Evolutionary conservation across 495 filamentous ascomycete genomes (phyloP).

Genomic region (Mycothermus thermophilus): DNA sequence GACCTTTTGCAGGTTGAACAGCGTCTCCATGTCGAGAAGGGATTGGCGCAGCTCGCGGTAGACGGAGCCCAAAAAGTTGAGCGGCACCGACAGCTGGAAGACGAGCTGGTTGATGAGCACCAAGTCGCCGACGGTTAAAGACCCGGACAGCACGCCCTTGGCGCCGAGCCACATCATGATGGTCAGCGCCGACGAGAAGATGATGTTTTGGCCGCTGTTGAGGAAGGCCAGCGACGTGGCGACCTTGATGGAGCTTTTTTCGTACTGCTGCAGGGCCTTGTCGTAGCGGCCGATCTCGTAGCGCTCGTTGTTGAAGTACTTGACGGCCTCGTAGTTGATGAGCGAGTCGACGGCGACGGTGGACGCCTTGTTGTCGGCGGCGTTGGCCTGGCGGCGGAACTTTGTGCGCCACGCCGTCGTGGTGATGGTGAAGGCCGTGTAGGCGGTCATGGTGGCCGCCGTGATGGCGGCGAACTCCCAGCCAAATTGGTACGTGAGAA

Average conservation of each 20-base stretch:
- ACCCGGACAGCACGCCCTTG: slow-evolving; percentile 68
- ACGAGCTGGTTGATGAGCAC: slow-evolving; percentile 99
- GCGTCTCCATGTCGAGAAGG: slow-evolving; percentile 91
- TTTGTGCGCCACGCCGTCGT: slow-evolving; percentile 96
- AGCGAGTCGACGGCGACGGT: slow-evolving; percentile 92
- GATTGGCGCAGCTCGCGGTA: slow-evolving; percentile 94
- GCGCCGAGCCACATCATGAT: slow-evolving; percentile 98
- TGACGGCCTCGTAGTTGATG: slow-evolving; percentile 97
- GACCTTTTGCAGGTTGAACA: slow-evolving; percentile 98
- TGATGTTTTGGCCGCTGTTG: slow-evolving; percentile 96
- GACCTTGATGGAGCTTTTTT: slow-evolving; percentile 90
- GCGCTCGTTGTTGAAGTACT: slow-evolving; percentile 98
- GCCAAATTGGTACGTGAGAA: slow-evolving; percentile 87
- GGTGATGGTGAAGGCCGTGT: slow-evolving; percentile 85
- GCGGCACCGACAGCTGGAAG: slow-evolving; percentile 88
- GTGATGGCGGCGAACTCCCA: slow-evolving; percentile 85
- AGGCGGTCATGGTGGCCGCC: slow-evolving; percentile 77
- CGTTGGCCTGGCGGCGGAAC: slow-evolving; percentile 87
- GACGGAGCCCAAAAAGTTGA: slow-evolving; percentile 92
- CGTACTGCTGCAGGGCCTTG: slow-evolving; percentile 69
- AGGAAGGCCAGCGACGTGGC: slow-evolving; percentile 84
- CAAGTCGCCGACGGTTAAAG: slow-evolving; percentile 83
- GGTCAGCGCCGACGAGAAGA: slow-evolving; percentile 87
- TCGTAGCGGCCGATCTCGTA: slow-evolving; percentile 89
- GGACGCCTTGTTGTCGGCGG: slow-evolving; percentile 87